A percentile compares a stretch with the other conserved stretches of the same genome.
phyloP scores from a whole-genome alignment of 495 filamentous ascomycete genomes.

The Pseudevernia furfuracea region DNA sequence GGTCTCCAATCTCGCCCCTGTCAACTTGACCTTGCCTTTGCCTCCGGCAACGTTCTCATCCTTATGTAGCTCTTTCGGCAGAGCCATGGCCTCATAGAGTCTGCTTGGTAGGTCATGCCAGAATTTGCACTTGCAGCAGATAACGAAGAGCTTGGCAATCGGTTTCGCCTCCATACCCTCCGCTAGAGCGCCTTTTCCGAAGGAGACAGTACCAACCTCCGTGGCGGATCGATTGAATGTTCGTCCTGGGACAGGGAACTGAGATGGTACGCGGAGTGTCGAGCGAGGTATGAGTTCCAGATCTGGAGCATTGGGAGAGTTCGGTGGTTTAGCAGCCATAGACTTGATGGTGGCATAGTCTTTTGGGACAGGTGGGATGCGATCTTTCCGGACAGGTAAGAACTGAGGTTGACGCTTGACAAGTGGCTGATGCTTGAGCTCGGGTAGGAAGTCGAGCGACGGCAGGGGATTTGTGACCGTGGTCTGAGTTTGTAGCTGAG shows the following conservation, averaged over 20 bases:
- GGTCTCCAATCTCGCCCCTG: conserved; percentile 31
- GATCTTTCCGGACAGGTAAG: conserved; percentile 3
- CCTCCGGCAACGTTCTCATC: background rate
- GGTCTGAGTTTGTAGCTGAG: conserved; percentile 23
- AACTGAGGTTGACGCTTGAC: conserved; percentile 19
- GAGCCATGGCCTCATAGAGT: conserved; percentile 65
- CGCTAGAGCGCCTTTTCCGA: conserved; percentile 11
- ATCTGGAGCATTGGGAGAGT: conserved; percentile 16
- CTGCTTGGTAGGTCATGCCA: conserved; percentile 75
- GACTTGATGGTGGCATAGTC: conserved; percentile 13
- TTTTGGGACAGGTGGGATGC: conserved; percentile 14
- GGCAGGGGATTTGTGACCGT: conserved; percentile 19
- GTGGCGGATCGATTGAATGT: conserved; percentile 19
- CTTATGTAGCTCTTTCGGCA: conserved; percentile 45
- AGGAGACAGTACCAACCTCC: conserved; percentile 13
- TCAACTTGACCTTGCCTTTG: conserved; percentile 13
- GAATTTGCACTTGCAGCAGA: conserved; percentile 74
- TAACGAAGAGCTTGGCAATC: conserved; percentile 68
- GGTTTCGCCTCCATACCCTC: conserved; percentile 37
- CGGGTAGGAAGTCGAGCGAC: conserved; percentile 25
- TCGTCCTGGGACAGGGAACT: conserved; percentile 12
- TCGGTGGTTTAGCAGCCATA: conserved; percentile 13
- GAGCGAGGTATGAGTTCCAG: conserved; percentile 21
- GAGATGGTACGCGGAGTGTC: conserved; percentile 19
- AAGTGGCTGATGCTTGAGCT: conserved; percentile 29